Evolutionary conservation across 441 rosid species (phyloP).

Genomic region (Viola pubescens): DNA sequence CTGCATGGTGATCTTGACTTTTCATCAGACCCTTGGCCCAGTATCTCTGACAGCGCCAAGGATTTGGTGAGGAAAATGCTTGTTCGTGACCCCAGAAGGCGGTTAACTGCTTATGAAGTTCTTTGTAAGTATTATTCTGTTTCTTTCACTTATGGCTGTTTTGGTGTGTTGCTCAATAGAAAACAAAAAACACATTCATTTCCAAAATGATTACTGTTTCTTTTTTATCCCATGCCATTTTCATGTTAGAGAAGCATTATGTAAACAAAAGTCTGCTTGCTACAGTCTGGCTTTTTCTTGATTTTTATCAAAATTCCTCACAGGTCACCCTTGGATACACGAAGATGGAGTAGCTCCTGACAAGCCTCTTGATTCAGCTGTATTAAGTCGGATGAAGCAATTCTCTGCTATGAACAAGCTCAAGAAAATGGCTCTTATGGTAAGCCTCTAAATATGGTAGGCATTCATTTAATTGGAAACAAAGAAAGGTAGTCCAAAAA

Average conservation of each 20-base stretch:
- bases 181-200: not conserved
- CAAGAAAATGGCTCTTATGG: slow-evolving; percentile 94
- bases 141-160: too few species aligned
- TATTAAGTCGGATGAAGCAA: slow-evolving; percentile 86
- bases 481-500: too few species aligned
- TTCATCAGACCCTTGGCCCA: slow-evolving; percentile 89
- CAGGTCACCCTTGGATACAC: slow-evolving; percentile 98
- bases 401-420: slow-evolving; percentile 99
- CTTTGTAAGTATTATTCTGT: slow-evolving; percentile 49
- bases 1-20: slow-evolving; percentile 95
- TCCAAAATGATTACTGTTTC: not conserved
- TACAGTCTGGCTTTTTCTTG: not conserved
- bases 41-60: slow-evolving; percentile 85
- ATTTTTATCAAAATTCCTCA: slow-evolving; percentile 16
- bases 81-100: slow-evolving; percentile 70
- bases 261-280: not conserved
- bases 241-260: not conserved
- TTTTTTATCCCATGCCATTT: not conserved
- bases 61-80: slow-evolving; percentile 91
- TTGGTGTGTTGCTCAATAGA: not conserved
- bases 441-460: slow-evolving; percentile 24
- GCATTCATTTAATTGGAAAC: not conserved
- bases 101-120: slow-evolving; percentile 87
- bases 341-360: slow-evolving; percentile 93
- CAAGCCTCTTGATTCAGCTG: slow-evolving; percentile 95